Evolutionary conservation across 2,329 filamentous ascomycete species (phyloP).

Genomic region (Paraphaeosphaeria minitans): DNA sequence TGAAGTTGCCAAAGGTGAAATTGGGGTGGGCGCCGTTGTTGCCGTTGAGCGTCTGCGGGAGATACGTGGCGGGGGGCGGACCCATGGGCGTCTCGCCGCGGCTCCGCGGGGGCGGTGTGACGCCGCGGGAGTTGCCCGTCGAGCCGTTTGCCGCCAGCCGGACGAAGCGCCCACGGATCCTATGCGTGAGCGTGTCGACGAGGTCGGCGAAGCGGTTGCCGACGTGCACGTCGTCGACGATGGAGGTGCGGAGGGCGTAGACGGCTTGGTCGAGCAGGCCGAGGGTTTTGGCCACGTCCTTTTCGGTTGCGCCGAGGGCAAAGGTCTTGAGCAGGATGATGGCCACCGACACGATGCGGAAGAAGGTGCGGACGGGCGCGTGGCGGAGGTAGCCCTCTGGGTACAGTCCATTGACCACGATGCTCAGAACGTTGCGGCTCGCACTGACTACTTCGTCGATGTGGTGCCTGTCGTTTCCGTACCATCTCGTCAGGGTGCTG

Average conservation of each 20-base stretch:
- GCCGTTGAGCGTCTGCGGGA: constrained; percentile 17
- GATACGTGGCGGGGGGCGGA: constrained; percentile 30
- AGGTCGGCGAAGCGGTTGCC: constrained; percentile 84
- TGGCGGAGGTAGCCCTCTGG: constrained; percentile 81
- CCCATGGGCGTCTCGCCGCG: constrained; percentile 37
- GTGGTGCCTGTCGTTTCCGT: constrained; percentile 65
- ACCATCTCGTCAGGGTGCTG: constrained; percentile 54
- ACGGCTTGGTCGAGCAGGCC: constrained; percentile 76
- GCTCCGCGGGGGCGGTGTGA: constrained; percentile 30
- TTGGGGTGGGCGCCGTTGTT: constrained; percentile 20
- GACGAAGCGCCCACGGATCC: constrained; percentile 73
- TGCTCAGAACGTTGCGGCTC: constrained; percentile 74
- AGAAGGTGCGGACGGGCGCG: constrained; percentile 82
- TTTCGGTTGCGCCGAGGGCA: constrained; percentile 77
- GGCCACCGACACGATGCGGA: constrained; percentile 82
- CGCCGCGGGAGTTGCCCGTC: constrained; percentile 46
- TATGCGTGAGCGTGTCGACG: constrained; percentile 76
- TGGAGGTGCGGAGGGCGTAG: constrained; percentile 73
- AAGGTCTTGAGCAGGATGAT: constrained; percentile 88
- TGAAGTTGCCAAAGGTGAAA: constrained; percentile 21
- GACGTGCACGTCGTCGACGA: constrained; percentile 84
- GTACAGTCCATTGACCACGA: constrained; percentile 76
- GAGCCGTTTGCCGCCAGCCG: constrained; percentile 59
- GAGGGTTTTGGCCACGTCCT: constrained; percentile 77
- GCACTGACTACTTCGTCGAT: constrained; percentile 76